Evolutionary conservation across 148 eudicot genomes (phyloP), one percentile per base, ranked within the genome.

Genomic region (Silene latifolia): DNA sequence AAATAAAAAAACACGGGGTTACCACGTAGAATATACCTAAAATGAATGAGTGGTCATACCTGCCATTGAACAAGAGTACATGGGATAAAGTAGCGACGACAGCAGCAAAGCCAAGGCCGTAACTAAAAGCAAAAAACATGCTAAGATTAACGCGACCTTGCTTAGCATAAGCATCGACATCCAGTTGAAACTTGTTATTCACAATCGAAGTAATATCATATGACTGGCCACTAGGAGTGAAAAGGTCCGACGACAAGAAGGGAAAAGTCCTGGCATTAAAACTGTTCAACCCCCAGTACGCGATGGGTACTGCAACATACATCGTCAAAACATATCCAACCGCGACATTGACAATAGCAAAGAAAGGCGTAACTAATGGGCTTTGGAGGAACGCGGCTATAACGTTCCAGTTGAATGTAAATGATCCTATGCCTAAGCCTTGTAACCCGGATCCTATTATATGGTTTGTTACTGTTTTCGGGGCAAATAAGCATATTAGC

Each of bases 41-140:
- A n/a, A n/a, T n/a, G 35, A 32, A 32, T 0, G 35, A 32, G 35
- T 32, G 0, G 8, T 6, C 8, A 63, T 20, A 64, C 98, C 88
- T 93, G 76, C 96, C 98, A 73, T 93, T 80, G 83, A 93, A 93
- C 80, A 86, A 76, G 73, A 74, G 79, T 14, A 93, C 98, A 74
- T 90, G 98, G 1, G 96, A 78, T 7, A 93, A 67, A 20, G 93
- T 93, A 23, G 98, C 80, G 3, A 92, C 89, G 24, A 93, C 90
- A 60, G 98, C 82, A 0, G 98, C 98, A 59, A 93, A 93, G n/a
- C 98, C 96, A 73, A 92, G 85, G 20, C 98, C 98, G 72, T 90
- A 93, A 46, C 87, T 88, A 23, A 93, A 83, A 5, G 96, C 96
- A 25, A 93, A 93, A 77, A 90, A 86, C 87, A 82, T 83, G 83